Percentiles rank a stretch among this genome's conserved stretches.
These are phyloP conservation scores for Thozetella sp. DNA, from an alignment of 495 filamentous ascomycete species.

Conservation along the genomic window DNA sequence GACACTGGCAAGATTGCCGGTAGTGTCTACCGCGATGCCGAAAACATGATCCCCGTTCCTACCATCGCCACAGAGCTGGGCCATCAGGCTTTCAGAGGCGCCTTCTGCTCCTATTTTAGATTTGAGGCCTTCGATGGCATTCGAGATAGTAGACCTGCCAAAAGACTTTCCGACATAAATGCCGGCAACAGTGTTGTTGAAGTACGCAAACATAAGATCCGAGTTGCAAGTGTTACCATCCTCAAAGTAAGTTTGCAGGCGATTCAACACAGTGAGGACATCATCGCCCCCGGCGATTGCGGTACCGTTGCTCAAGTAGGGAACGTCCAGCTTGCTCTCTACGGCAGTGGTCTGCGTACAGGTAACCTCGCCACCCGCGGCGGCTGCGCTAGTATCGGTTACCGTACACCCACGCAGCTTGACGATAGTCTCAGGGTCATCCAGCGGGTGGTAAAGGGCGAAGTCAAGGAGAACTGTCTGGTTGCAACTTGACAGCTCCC, in stretches of 20 bases:
- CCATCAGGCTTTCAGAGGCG: neutral
- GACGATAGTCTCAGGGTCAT: slow-evolving; percentile 6
- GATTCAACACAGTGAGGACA: neutral
- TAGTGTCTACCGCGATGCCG: neutral
- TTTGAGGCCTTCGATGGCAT: neutral
- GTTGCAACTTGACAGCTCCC: slow-evolving; percentile 10
- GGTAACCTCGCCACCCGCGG: neutral
- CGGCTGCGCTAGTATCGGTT: neutral
- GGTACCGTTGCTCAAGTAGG: neutral
- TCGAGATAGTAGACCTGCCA: neutral
- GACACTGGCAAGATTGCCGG: neutral
- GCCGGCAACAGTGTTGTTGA: neutral
- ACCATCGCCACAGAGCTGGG: neutral
- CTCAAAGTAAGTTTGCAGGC: neutral
- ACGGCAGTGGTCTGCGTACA: neutral
- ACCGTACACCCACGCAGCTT: slow-evolving; percentile 19
- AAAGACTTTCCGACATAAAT: neutral
- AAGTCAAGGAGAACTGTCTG: slow-evolving; percentile 22
- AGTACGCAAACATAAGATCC: neutral
- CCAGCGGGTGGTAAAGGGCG: slow-evolving; percentile 14
- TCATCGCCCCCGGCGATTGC: neutral
- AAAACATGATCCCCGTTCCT: neutral
- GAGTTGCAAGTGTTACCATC: neutral
- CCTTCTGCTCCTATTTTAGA: neutral
- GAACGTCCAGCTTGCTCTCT: neutral